A percentile compares a stretch with the other conserved stretches of the same genome.
Evolutionary conservation across 139 green algal genomes (phyloP).

Genomic region (Haematococcus lacustris): DNA sequence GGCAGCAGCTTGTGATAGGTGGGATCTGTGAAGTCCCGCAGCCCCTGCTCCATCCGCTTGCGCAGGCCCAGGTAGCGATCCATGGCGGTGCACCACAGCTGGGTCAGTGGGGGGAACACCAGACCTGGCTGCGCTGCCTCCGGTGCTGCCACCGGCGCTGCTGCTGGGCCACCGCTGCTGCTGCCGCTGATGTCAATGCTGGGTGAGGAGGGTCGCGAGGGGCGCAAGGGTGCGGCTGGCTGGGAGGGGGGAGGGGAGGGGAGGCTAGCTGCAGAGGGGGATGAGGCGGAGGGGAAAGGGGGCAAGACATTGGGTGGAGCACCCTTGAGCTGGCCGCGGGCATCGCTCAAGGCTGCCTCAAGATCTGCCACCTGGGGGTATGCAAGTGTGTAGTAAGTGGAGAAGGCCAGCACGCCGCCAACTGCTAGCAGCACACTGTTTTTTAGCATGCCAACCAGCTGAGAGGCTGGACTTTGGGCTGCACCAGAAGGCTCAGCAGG

Average conservation of each 20-base stretch:
- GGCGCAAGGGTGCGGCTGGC: too few relatives aligned
- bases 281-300: too few relatives aligned
- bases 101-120: not conserved
- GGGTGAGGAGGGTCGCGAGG: too few relatives aligned
- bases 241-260: too few relatives aligned
- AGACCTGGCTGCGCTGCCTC: not conserved
- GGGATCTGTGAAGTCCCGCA: conserved; percentile 28
- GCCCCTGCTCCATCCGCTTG: not conserved
- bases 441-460: too few relatives aligned
- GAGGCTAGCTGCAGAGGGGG: not conserved
- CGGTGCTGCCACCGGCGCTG: not conserved
- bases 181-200: not conserved
- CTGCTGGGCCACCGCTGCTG: not conserved
- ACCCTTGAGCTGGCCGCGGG: not conserved
- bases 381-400: not conserved
- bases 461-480: too few relatives aligned
- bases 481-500: too few relatives aligned
- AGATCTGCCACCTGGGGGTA: not conserved
- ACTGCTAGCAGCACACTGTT: too few relatives aligned
- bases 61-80: not conserved
- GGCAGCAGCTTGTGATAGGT: conserved; percentile 86
- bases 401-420: too few relatives aligned
- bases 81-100: not conserved
- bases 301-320: not conserved
- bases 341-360: not conserved